These are phyloP conservation scores for Clarireedia homoeocarpa DNA, from an alignment of 2,329 filamentous ascomycete species.

Conservation along the genomic window DNA sequence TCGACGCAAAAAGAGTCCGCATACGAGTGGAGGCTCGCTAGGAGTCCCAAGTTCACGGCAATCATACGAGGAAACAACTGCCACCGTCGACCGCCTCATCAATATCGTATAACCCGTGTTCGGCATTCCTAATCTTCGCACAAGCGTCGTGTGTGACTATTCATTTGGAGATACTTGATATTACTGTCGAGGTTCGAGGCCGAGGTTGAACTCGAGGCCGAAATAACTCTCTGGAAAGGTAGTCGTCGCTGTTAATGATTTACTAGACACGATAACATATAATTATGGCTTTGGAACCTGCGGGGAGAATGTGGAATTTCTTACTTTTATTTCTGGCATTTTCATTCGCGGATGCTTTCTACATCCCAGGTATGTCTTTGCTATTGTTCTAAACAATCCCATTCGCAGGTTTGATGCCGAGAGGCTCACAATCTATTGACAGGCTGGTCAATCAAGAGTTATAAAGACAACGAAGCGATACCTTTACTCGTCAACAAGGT, in stretches of 20 bases:
- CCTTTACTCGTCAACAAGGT: slow-evolving; percentile 88
- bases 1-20: too few species aligned
- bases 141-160: too few species aligned
- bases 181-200: neutral
- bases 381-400: neutral
- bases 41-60: too few species aligned
- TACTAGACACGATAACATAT: slow-evolving; percentile 13
- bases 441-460: slow-evolving; percentile 81
- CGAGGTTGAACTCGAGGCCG: neutral
- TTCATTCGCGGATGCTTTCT: slow-evolving; percentile 59
- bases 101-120: too few species aligned
- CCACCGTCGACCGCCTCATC: too few species aligned
- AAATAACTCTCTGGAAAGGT: neutral
- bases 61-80: too few species aligned
- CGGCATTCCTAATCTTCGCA: too few species aligned
- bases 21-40: too few species aligned
- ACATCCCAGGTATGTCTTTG: slow-evolving; percentile 64
- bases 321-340: slow-evolving; percentile 40
- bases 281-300: slow-evolving; percentile 19
- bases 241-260: neutral
- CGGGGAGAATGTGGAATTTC: slow-evolving; percentile 34
- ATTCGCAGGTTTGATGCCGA: neutral
- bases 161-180: too few species aligned
- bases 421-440: neutral
- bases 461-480: slow-evolving; percentile 66